Base-by-base conservation (phyloP, 2,329 filamentous ascomycete genomes). In the Penicillium sp. region DNA sequence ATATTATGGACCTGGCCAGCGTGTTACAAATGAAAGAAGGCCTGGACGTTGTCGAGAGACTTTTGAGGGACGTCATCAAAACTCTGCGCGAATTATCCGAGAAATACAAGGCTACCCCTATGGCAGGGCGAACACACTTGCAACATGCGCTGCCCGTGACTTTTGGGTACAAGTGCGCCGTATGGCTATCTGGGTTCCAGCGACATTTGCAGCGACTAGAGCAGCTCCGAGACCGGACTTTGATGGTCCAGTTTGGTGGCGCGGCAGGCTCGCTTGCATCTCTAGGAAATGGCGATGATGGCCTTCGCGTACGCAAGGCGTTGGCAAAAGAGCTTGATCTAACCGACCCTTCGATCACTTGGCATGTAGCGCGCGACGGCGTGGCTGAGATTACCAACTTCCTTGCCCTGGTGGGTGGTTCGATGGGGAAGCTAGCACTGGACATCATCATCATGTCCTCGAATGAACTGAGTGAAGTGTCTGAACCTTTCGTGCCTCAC, bases 401-500 rank as follows among this genome's bases (percentile, higher is more conserved):
- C 56, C 75, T 85, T 1, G 82, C 81, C 0, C 72, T 85, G 1
- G 65, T 85, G 1, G 82, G 82, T 3, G 82, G 82, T 0, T 77
- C 77, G 0, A 68, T 85, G 4, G 82, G 82, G 11, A 85, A 86
- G 62, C 73, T 85, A 9, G 83, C 82, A 1, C 71, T 83, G 5
- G 83, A 85, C 57, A 65, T 85, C 0, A 84, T 85, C 43, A 73
- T 84, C 61, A 84, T 84, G 81, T 83, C 77, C 1, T 84, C 82
- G 3, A 84, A 82, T 59, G 82, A 86, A 61, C 68, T 84, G 9
- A 75, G 75, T 3, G 80, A 84, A 65, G 80, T 84, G 2, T 78
- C 81, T 0, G 83, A 85, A 65, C 83, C 83, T 0, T 84, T 81
- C 52, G 80, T 83, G 0, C 78, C 80, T 1, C 80, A 84, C 57